These are phyloP conservation scores for Salix koriyanagi DNA, from an alignment of 345 rosid genomes.

Conservation along the genomic window DNA sequence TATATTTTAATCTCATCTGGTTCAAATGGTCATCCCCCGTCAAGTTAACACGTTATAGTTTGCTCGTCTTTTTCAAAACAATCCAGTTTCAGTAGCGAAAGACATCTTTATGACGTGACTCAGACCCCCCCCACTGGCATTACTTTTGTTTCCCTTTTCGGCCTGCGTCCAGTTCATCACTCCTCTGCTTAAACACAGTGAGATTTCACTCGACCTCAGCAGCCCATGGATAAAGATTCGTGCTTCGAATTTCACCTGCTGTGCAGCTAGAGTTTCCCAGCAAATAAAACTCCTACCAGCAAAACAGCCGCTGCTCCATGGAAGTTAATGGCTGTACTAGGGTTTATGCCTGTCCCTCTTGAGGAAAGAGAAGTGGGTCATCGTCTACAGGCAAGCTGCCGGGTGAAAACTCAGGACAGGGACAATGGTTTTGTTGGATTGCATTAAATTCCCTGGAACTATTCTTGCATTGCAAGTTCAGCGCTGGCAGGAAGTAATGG, in stretches of 20 bases:
- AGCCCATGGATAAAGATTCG: background rate
- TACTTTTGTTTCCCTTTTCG: background rate
- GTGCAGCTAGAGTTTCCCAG: background rate
- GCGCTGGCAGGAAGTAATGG: slow-evolving; percentile 25
- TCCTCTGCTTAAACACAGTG: background rate
- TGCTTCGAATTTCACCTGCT: background rate
- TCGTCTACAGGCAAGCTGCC: background rate
- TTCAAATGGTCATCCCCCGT: background rate
- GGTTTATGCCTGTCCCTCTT: background rate
- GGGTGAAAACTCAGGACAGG: too few relatives aligned
- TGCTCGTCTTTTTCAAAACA: slow-evolving; percentile 13
- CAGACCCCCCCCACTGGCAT: background rate
- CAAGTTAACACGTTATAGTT: background rate
- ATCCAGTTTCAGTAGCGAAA: background rate
- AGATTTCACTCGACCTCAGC: background rate
- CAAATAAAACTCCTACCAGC: background rate
- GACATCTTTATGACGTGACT: background rate
- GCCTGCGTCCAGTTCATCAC: background rate
- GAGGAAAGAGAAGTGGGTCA: background rate
- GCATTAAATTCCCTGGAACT: slow-evolving; percentile 30
- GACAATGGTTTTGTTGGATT: too few relatives aligned
- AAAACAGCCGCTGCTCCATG: background rate
- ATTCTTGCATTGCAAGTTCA: slow-evolving; percentile 34
- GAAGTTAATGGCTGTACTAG: background rate
- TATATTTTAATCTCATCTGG: background rate